These are phyloP conservation scores for Asterella californica DNA, from an alignment of 225 moss, liverwort and hornwort species.

Conservation along the genomic window DNA sequence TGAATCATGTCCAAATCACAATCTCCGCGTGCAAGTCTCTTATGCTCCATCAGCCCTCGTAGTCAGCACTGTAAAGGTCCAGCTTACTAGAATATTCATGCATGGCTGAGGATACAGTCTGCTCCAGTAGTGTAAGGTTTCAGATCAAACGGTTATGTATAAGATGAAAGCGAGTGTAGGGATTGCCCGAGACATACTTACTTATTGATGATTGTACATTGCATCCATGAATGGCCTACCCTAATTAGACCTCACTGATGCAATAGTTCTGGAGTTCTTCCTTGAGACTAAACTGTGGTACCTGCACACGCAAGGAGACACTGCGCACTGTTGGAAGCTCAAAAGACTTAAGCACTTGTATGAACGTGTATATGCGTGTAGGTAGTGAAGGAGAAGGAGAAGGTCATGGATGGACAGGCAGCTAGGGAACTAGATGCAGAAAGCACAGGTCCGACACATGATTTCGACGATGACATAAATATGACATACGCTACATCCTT, in stretches of 20 bases:
- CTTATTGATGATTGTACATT: too few species aligned
- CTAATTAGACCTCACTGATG: too few species aligned
- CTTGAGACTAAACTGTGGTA: too few species aligned
- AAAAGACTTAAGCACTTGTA: background rate
- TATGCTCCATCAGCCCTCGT: too few species aligned
- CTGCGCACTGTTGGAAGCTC: background rate
- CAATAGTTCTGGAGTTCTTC: too few species aligned
- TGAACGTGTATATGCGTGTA: background rate
- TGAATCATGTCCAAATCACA: background rate
- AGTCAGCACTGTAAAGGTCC: background rate
- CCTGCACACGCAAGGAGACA: too few species aligned
- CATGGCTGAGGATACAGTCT: background rate
- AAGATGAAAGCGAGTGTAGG: background rate
- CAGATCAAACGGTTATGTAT: too few species aligned
- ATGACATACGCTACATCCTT: constrained; percentile 13
- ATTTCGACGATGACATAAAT: background rate
- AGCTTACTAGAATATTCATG: background rate
- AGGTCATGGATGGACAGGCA: constrained; percentile 18
- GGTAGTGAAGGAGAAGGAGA: constrained; percentile 24
- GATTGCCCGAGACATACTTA: too few species aligned
- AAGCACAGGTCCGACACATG: background rate
- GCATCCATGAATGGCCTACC: too few species aligned
- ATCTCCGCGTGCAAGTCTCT: background rate
- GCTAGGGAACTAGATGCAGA: constrained; percentile 21
- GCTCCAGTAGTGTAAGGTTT: background rate